Evolutionary conservation across 495 filamentous ascomycete genomes (phyloP).

Genomic region (Penicillium psychrofluorescens): DNA sequence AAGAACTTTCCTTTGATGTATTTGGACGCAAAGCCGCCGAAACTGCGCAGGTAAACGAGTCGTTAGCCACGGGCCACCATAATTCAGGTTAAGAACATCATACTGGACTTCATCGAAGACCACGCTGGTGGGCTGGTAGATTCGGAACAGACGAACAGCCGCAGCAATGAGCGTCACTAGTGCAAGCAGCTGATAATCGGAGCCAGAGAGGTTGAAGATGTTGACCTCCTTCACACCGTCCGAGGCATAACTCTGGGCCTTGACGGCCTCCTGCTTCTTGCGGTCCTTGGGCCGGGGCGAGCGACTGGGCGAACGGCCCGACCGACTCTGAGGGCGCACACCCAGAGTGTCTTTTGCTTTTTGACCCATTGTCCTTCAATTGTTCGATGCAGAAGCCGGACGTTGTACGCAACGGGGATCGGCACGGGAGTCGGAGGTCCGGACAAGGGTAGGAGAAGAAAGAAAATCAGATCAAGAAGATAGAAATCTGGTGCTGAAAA

Average conservation of each 20-base stretch:
- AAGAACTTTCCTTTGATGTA: constrained; percentile 99
- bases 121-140: constrained; percentile 92
- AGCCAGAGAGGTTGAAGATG: constrained; percentile 56
- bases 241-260: constrained; percentile 37
- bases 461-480: constrained; percentile 1
- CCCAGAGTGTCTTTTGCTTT: constrained; percentile 33
- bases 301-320: constrained; percentile 33
- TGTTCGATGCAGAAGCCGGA: constrained; percentile 3
- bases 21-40: constrained; percentile 94
- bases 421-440: neutral
- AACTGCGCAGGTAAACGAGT: constrained; percentile 43
- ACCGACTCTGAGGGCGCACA: constrained; percentile 28
- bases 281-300: constrained; percentile 35
- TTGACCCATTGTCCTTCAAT: constrained; percentile 21
- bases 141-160: constrained; percentile 82
- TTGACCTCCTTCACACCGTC: constrained; percentile 46
- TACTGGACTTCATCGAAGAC: constrained; percentile 99
- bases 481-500: neutral
- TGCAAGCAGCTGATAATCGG: constrained; percentile 72
- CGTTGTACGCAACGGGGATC: constrained; percentile 2
- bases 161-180: constrained; percentile 68
- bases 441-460: neutral
- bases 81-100: constrained; percentile 14
- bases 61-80: constrained; percentile 3
- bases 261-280: constrained; percentile 19